phyloP scores from a whole-genome alignment of 148 eudicot species.

The Silene latifolia region DNA sequence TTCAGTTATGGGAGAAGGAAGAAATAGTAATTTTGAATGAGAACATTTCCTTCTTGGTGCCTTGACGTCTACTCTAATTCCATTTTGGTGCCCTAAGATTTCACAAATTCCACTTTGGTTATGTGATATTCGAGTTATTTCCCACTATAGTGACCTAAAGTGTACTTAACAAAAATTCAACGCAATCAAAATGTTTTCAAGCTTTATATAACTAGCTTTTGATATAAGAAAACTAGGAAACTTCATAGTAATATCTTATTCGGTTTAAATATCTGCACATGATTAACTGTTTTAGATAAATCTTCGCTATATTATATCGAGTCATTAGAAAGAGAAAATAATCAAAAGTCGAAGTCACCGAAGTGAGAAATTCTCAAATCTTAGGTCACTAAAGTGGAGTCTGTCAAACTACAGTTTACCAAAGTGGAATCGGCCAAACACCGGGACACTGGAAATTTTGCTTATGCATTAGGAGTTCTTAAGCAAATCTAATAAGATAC shows the following conservation, averaged over 20 bases:
- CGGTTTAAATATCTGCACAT: too few species aligned
- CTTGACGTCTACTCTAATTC: neutral
- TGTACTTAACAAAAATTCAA: neutral
- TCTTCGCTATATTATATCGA: neutral
- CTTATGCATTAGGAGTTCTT: neutral
- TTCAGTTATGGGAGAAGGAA: constrained; percentile 5
- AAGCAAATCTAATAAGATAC: neutral
- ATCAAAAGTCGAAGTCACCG: neutral
- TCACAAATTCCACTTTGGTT: neutral
- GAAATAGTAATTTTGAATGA: neutral
- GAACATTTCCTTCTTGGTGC: neutral
- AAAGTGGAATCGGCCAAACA: too few species aligned
- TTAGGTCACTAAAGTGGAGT: neutral
- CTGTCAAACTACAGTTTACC: neutral
- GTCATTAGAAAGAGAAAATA: too few species aligned
- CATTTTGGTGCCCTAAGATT: neutral
- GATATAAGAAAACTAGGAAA: too few species aligned
- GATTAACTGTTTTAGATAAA: neutral
- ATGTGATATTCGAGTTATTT: neutral
- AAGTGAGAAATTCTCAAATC: neutral
- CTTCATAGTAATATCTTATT: too few species aligned
- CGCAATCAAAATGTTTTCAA: neutral
- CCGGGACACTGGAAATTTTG: neutral
- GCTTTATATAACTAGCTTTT: too few species aligned
- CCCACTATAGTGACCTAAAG: neutral